Percentiles rank a stretch among this genome's conserved stretches.
These are phyloP conservation scores for Tetraselmis chui DNA, from an alignment of 139 green algal species.

Conservation along the genomic window DNA sequence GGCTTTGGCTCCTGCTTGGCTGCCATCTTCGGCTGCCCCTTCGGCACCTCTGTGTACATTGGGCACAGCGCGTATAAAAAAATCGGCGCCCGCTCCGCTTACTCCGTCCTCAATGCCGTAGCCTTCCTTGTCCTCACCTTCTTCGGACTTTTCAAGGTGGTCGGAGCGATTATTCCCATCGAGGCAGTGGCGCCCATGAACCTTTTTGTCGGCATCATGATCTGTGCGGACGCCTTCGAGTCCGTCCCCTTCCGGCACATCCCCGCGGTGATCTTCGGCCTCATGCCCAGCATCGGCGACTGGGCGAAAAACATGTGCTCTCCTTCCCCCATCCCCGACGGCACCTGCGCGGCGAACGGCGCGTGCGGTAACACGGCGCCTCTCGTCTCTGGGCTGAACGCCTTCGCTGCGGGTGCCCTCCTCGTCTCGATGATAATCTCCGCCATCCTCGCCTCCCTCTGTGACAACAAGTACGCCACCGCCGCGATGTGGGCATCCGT, in stretches of 20 bases:
- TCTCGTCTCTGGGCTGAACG: too few species aligned
- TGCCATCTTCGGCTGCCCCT: constrained; percentile 13
- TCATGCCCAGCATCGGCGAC: too few species aligned
- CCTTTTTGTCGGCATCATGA: constrained; percentile 17
- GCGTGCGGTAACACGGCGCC: too few species aligned
- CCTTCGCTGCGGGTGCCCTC: too few species aligned
- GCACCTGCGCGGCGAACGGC: too few species aligned
- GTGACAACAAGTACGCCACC: too few species aligned
- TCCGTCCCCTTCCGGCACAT: background rate
- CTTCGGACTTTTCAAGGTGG: constrained; percentile 1
- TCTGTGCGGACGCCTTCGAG: background rate
- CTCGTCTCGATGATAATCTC: too few species aligned
- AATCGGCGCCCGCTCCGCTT: constrained; percentile 10
- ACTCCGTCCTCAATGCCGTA: constrained; percentile 13
- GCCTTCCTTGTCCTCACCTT: constrained; percentile 8
- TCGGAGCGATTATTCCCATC: constrained; percentile 11
- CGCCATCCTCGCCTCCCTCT: too few species aligned
- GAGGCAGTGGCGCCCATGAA: constrained; percentile 6
- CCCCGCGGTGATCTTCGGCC: too few species aligned
- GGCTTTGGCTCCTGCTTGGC: constrained; percentile 12
- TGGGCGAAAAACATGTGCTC: too few species aligned
- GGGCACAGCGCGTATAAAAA: constrained; percentile 18
- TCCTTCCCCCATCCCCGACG: too few species aligned
- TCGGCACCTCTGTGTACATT: constrained; percentile 23
- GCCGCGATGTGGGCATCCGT: too few species aligned